These are phyloP conservation scores for Colletotrichum gigasporum DNA, from an alignment of 2,329 filamentous ascomycete species.

Conservation along the genomic window DNA sequence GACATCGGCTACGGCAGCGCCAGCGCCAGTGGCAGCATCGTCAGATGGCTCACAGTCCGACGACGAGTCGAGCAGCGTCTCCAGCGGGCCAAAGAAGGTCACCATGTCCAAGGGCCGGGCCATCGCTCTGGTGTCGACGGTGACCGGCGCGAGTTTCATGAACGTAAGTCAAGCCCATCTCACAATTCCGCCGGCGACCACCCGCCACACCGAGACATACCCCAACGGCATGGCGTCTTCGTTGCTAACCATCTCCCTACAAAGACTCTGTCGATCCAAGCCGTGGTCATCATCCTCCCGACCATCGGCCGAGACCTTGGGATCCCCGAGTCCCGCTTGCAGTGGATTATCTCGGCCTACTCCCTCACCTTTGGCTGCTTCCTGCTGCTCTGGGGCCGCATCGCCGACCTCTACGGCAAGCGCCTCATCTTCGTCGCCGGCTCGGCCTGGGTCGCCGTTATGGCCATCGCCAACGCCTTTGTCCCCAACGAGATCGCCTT, in stretches of 20 bases:
- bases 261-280: constrained; percentile 66
- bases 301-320: constrained; percentile 65
- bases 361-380: constrained; percentile 74
- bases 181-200: neutral
- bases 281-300: constrained; percentile 70
- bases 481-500: constrained; percentile 74
- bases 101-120: constrained; percentile 60
- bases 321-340: constrained; percentile 67
- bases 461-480: constrained; percentile 70
- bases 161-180: constrained; percentile 50
- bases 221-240: too few relatives aligned
- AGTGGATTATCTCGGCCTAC: constrained; percentile 76
- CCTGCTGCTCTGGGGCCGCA: constrained; percentile 72
- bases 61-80: constrained; percentile 30
- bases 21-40: neutral
- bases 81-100: constrained; percentile 34
- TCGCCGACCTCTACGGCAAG: constrained; percentile 74
- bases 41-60: constrained; percentile 19
- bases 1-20: neutral
- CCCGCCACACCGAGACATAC: neutral
- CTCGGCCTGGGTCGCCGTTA: constrained; percentile 69
- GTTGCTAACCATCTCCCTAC: constrained; percentile 19
- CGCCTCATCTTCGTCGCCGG: constrained; percentile 72
- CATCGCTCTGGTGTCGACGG: constrained; percentile 63
- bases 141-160: constrained; percentile 65